These are phyloP conservation scores for Dactylellina cionopaga DNA, from an alignment of 2,329 filamentous ascomycete genomes.

Conservation along the genomic window DNA sequence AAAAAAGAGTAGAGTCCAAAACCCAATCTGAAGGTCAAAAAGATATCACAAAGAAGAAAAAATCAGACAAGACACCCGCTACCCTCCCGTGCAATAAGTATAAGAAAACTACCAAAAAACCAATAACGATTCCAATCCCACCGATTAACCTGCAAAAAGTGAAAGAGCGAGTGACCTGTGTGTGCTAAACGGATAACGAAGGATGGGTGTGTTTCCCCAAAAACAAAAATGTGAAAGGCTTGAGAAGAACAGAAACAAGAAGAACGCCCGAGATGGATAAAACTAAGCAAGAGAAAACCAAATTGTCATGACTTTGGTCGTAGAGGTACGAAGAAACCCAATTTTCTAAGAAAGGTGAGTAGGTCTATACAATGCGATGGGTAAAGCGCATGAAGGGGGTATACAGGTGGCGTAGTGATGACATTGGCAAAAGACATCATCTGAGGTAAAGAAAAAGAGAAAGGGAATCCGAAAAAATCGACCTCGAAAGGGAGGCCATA, in stretches of 20 bases:
- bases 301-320: conserved; percentile 46
- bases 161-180: conserved; percentile 28
- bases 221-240: neutral
- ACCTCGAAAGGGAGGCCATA: too few species aligned
- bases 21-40: conserved; percentile 19
- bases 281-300: conserved; percentile 20
- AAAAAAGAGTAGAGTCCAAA: conserved; percentile 19
- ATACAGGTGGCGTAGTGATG: conserved; percentile 4
- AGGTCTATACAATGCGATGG: conserved; percentile 46
- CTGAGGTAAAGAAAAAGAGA: conserved; percentile 1
- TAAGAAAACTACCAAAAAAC: conserved; percentile 30
- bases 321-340: conserved; percentile 18
- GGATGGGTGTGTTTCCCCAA: conserved; percentile 14
- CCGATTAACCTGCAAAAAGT: conserved; percentile 11
- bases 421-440: conserved; percentile 11
- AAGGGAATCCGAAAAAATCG: neutral
- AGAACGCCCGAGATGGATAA: conserved; percentile 42
- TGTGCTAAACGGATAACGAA: conserved; percentile 26
- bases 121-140: conserved; percentile 35
- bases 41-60: conserved; percentile 8
- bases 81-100: conserved; percentile 32
- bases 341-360: conserved; percentile 35
- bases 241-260: neutral
- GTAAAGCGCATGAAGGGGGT: conserved; percentile 1
- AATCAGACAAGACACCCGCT: conserved; percentile 49